Base-by-base conservation (phyloP, 2,329 filamentous ascomycete genomes). In the Trichoderma arundinaceum region DNA sequence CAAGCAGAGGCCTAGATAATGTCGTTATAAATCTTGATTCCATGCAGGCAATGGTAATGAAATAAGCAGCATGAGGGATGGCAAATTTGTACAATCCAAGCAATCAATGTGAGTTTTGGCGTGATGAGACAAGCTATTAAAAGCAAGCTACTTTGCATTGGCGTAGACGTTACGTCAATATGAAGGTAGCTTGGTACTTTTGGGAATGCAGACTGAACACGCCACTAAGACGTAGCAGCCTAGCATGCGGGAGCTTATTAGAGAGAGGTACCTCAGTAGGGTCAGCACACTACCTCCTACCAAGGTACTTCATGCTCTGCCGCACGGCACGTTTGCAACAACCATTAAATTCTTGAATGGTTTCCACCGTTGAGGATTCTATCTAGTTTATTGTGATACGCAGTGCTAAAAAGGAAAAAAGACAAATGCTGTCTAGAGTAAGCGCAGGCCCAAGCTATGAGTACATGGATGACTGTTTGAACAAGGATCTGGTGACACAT, bases 121-220 rank as follows among this genome's bases (percentile, higher is more conserved):
- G 44, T 19, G 49, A 63, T 54, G 39, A 22, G 48, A 62, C 46
- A 43, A 62, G 28, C 7, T 48, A 22, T 13, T 38, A 6, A 28
- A 32, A 15, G 48, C 3, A 54, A 54, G 48, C 49, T 44, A 62
- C 51, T 43, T 38, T 57, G 19, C 39, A 44, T 60, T 67, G 61
- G 61, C 62, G 65, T 51, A 49, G 53, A 48, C 43, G 48, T 64
- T 62, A 63, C 65, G 64, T 66, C 64, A 66, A 57, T 57, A 44
- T 12, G 1, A 13, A 39, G 35, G 44, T 54, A 59, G 64, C 28
- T 44, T 15, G 49, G 39, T 53, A 44, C 19, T n/a, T 32, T 43
- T 33, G n/a, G 17, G 17, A 38, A 33, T 15, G 17, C 17, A 17
- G 43, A 57, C 28, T 13, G 35, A 15, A 32, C 43, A 58, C 46